These are phyloP conservation scores for Dorcoceras hygrometricum DNA, from an alignment of 257 asterid genomes.

Conservation along the genomic window DNA sequence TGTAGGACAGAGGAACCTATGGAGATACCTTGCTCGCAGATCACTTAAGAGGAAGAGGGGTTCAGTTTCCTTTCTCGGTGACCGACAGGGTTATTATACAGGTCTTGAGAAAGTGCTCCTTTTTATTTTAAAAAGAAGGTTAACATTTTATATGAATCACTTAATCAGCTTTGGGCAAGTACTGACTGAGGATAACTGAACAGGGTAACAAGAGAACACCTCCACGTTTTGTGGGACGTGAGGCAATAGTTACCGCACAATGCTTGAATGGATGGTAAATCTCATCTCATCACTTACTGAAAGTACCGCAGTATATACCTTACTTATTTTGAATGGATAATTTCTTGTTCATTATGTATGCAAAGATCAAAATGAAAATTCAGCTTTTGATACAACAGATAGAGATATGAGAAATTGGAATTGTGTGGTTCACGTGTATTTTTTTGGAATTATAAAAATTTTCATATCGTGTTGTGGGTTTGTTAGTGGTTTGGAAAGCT, in stretches of 20 bases:
- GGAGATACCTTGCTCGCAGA: constrained; percentile 52
- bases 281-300: constrained; percentile 10
- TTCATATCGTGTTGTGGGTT: too few species aligned
- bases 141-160: constrained; percentile 22
- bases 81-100: constrained; percentile 82
- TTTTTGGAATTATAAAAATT: too few species aligned
- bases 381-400: too few species aligned
- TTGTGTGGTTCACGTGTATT: too few species aligned
- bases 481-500: too few species aligned
- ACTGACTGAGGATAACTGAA: constrained; percentile 33
- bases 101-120: constrained; percentile 34
- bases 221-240: constrained; percentile 89
- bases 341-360: background rate
- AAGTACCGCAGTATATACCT: background rate
- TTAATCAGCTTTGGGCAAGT: constrained; percentile 26
- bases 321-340: background rate
- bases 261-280: constrained; percentile 95
- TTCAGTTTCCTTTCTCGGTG: constrained; percentile 84
- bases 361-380: too few species aligned
- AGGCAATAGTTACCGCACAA: constrained; percentile 85
- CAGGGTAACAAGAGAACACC: constrained; percentile 99
- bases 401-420: too few species aligned
- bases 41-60: constrained; percentile 68
- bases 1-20: constrained; percentile 65
- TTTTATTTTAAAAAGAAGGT: constrained; percentile 3